Base-by-base conservation (phyloP, 1,284 basidiomycete genomes). In the Vanrija humicola region DNA sequence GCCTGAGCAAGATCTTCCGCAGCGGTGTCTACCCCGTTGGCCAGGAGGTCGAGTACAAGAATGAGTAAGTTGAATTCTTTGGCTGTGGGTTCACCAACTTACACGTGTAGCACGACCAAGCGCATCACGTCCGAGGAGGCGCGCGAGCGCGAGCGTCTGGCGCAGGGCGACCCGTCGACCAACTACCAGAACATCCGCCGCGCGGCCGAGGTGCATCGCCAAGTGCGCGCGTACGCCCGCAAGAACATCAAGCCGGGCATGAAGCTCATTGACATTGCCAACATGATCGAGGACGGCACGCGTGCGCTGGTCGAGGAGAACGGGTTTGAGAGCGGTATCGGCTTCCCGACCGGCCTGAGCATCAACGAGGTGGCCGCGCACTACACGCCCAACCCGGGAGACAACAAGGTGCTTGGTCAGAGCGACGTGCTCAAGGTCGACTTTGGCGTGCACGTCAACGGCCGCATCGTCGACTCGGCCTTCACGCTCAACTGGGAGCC, bases 391-490 rank as follows among this genome's bases (percentile, higher is more conserved):
- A 99, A 98, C 75, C 86, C 92, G 1, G 93, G 93, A 26, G 95
- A 98, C 78, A 95, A 84, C 26, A 85, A 79, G 55, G 91, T 95
- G 23, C 79, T 98, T 40, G 82, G 89, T 68, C 77, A 84, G 54
- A 83, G 85, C 40, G 95, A 99, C 69, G 89, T 98, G 21, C 80
- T 98, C 68, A 98, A 99, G 78, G 90, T 99, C 49, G 96, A 99
- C 75, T 86, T 99, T 71, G 95, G 95, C 55, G 91, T 98, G 1
- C 96, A 99, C 62, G 93, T 98, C 44, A 88, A 89, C 67, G 96
- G 95, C 16, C 83, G 91, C 44, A 99, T 99, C 59, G 75, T 88
- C 48, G 95, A 99, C 76, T 97, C 93, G 38, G 95, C 95, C 2
- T 98, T 98, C 76, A 98, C 95, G 1, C 79, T 98, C 68, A 81